Evolutionary conservation across 805 yeast species (phyloP).

Genomic region (Kuraishia floccosa): DNA sequence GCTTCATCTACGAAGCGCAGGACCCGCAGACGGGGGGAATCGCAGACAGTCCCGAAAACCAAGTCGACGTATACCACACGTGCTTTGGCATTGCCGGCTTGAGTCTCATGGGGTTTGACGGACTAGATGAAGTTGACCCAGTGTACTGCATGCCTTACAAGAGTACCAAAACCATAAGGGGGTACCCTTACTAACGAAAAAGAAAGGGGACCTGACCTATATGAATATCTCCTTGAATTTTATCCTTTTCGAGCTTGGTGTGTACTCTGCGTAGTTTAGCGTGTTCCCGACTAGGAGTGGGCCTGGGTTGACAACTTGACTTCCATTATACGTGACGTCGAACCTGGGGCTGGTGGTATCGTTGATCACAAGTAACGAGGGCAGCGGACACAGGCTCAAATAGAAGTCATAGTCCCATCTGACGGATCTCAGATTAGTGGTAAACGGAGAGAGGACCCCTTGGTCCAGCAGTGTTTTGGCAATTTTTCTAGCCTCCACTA

Average conservation of each 20-base stretch:
- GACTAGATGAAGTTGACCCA: constrained; percentile 65
- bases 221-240: constrained; percentile 33
- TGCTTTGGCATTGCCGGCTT: constrained; percentile 84
- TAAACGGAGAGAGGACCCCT: constrained; percentile 78
- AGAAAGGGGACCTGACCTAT: neutral
- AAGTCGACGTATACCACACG: constrained; percentile 89
- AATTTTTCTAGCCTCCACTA: constrained; percentile 53
- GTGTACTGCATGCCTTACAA: constrained; percentile 71
- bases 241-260: constrained; percentile 38
- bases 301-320: constrained; percentile 70
- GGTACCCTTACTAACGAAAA: constrained; percentile 12
- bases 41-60: constrained; percentile 84
- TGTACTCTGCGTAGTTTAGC: constrained; percentile 65
- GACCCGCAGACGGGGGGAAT: constrained; percentile 79
- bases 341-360: constrained; percentile 66
- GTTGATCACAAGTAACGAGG: constrained; percentile 48
- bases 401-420: constrained; percentile 61
- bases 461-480: constrained; percentile 81
- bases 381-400: constrained; percentile 68
- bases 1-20: constrained; percentile 69
- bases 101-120: constrained; percentile 56
- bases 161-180: constrained; percentile 21
- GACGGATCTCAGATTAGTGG: constrained; percentile 46
- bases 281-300: constrained; percentile 32
- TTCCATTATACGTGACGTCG: constrained; percentile 72